Conservation (phyloP, 441 rosid species). For the Erodium moschatum region DNA sequence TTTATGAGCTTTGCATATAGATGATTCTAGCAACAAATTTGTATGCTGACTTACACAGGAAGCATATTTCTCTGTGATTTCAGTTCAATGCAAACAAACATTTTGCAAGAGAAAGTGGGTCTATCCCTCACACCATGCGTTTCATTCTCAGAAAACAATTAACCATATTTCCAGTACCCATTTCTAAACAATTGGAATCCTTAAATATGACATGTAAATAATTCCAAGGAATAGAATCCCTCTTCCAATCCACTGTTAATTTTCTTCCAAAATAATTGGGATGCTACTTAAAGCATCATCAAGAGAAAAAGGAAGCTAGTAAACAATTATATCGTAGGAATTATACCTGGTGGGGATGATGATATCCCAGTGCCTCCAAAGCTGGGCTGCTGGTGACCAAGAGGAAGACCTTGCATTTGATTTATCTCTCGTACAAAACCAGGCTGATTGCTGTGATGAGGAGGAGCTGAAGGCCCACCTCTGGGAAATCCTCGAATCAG, state of each 20-base stretch:
- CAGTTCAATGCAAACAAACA: not conserved
- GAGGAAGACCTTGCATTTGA: slow-evolving; percentile 57
- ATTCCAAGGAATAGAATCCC: not conserved
- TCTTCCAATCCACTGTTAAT: not conserved
- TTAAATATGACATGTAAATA: not conserved
- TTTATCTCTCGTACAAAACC: slow-evolving; percentile 49
- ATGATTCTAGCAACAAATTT: not conserved
- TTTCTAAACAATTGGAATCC: not conserved
- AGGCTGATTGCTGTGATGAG: slow-evolving; percentile 51
- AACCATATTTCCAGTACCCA: not conserved
- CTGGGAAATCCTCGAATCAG: slow-evolving; percentile 51
- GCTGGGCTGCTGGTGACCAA: slow-evolving; percentile 55
- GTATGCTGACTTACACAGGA: not conserved
- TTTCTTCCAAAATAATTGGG: not conserved
- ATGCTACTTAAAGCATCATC: not conserved
- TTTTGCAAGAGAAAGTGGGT: not conserved
- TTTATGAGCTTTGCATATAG: not conserved
- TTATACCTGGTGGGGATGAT: slow-evolving; percentile 35
- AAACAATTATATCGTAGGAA: slow-evolving; percentile 7
- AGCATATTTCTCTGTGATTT: not conserved
- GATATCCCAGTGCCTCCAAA: slow-evolving; percentile 36
- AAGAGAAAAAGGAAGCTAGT: not conserved
- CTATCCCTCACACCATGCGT: not conserved
- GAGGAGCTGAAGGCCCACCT: slow-evolving; percentile 35
- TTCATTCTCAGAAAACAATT: not conserved